A percentile compares a stretch with the other conserved stretches of the same genome.
phyloP scores from a whole-genome alignment of 805 yeast species.

The Phaffomyces thermotolerans region DNA sequence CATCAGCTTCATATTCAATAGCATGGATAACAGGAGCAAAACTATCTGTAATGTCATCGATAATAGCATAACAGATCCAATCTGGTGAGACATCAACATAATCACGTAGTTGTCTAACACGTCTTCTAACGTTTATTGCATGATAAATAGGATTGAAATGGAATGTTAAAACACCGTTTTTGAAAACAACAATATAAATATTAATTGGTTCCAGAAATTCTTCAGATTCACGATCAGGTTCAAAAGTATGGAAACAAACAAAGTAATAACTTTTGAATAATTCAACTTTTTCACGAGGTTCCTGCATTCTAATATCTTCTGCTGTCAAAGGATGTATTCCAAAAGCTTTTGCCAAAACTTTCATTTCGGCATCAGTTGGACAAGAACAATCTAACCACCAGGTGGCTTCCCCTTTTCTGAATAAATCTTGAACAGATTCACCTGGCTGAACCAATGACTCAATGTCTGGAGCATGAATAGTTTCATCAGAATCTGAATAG shows the following conservation, averaged over 20 bases:
- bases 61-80: constrained; percentile 76
- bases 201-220: constrained; percentile 79
- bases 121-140: constrained; percentile 79
- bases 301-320: constrained; percentile 95
- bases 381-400: constrained; percentile 97
- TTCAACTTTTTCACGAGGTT: constrained; percentile 95
- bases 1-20: constrained; percentile 74
- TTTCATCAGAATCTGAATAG: constrained; percentile 74
- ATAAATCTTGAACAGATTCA: constrained; percentile 59
- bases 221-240: constrained; percentile 72
- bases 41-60: constrained; percentile 81
- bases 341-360: constrained; percentile 82
- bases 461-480: constrained; percentile 83
- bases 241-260: constrained; percentile 96
- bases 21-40: constrained; percentile 77
- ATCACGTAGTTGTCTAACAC: constrained; percentile 73
- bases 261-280: constrained; percentile 84
- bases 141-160: constrained; percentile 95
- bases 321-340: constrained; percentile 97
- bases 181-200: constrained; percentile 80
- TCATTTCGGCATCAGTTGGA: constrained; percentile 95
- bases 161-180: constrained; percentile 85
- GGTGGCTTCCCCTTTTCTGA: constrained; percentile 63
- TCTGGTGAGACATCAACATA: constrained; percentile 73
- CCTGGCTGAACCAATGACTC: constrained; percentile 67